A percentile compares a stretch with the other conserved stretches of the same genome.
Evolutionary conservation across 1,284 basidiomycete species (phyloP).

Genomic region (Apiotrichum veenhuisii): DNA sequence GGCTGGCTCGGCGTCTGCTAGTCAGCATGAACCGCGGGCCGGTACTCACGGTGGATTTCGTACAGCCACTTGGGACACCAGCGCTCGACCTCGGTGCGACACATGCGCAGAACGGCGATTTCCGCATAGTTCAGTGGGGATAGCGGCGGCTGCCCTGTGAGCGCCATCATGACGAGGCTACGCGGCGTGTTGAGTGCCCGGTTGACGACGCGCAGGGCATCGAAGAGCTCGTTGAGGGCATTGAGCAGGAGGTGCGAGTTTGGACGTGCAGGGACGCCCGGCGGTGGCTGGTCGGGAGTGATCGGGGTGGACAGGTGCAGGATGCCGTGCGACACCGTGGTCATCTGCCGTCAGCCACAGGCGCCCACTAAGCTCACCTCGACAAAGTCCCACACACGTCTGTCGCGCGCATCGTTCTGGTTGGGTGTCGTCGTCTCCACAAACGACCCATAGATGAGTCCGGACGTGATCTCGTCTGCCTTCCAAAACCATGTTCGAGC

Average conservation of each 20-base stretch:
- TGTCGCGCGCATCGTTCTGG: constrained; percentile 13
- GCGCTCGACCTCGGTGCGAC: constrained; percentile 15
- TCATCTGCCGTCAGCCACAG: constrained; percentile 7
- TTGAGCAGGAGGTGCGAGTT: constrained; percentile 15
- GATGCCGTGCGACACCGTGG: constrained; percentile 17
- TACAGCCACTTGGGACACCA: constrained; percentile 18
- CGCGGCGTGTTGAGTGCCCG: constrained; percentile 15
- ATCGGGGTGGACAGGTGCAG: constrained; percentile 19
- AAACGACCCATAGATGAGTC: constrained; percentile 17
- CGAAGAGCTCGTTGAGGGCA: constrained; percentile 22
- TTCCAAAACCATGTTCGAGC: constrained; percentile 23
- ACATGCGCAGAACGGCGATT: constrained; percentile 11
- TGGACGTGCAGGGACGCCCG: constrained; percentile 13
- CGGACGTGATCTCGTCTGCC: constrained; percentile 20
- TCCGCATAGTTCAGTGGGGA: constrained; percentile 13
- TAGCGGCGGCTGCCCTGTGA: background rate
- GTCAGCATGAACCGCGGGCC: background rate
- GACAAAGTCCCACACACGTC: constrained; percentile 24
- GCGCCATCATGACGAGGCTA: constrained; percentile 13
- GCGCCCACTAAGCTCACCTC: background rate
- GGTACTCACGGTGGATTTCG: constrained; percentile 12
- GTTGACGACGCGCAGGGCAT: constrained; percentile 16
- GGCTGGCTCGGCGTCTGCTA: constrained; percentile 9
- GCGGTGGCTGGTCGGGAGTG: constrained; percentile 17
- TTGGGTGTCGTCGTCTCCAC: constrained; percentile 16